A percentile compares a stretch with the other conserved stretches of the same genome.
phyloP scores from a whole-genome alignment of 2,329 filamentous ascomycete genomes.

The Trichoderma koningii region DNA sequence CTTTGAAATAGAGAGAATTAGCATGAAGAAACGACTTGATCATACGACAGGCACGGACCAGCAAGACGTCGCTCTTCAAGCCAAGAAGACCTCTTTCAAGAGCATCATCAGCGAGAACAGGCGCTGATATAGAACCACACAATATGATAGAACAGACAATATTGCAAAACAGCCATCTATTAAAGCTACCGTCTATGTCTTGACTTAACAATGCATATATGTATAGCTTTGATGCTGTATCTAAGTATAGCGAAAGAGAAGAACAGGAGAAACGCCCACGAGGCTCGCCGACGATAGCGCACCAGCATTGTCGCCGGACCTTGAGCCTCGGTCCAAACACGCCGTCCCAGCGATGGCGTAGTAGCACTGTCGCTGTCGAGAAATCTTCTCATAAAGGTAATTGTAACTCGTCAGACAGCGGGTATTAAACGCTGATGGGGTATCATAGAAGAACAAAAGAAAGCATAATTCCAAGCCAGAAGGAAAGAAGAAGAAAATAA shows the following conservation, averaged over 20 bases:
- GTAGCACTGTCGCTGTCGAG: conserved; percentile 58
- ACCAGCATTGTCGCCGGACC: conserved; percentile 53
- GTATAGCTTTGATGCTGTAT: not conserved
- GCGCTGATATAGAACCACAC: no score
- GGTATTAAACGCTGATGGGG: conserved; percentile 49
- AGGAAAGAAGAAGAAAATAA: conserved; percentile 26
- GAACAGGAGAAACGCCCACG: conserved; percentile 46
- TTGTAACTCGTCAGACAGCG: conserved; percentile 46
- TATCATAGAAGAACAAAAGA: conserved; percentile 40
- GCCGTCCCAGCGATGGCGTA: conserved; percentile 60
- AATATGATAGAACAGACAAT: no score
- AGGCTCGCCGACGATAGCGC: conserved; percentile 55
- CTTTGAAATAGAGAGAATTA: not conserved
- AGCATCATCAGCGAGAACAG: no score
- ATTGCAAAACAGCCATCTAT: not conserved
- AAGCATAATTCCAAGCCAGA: conserved; percentile 19
- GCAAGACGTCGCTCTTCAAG: no score
- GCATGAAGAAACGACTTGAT: not conserved
- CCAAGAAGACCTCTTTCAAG: no score
- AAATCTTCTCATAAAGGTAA: conserved; percentile 29
- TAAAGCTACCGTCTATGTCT: not conserved
- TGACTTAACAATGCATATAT: not conserved
- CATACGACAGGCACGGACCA: not conserved
- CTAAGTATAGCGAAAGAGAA: not conserved
- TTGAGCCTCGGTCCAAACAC: conserved; percentile 51